Evolutionary conservation across 2,329 filamentous ascomycete genomes (phyloP).

Genomic region (Pseudocercospora crystallina): DNA sequence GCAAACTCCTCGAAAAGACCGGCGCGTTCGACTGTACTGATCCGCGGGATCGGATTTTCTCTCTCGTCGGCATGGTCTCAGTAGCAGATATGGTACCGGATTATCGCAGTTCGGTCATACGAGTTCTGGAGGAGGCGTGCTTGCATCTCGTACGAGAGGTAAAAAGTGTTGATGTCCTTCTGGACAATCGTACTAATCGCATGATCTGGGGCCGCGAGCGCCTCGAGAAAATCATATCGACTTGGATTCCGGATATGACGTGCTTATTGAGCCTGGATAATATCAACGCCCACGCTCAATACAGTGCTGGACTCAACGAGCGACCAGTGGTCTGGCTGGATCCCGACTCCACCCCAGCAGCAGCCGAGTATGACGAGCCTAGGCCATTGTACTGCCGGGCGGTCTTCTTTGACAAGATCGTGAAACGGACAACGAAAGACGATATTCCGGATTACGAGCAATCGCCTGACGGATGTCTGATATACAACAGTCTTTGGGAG

Average conservation of each 20-base stretch:
- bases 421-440: conserved; percentile 11
- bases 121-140: conserved; percentile 25
- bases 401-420: conserved; percentile 19
- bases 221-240: conserved; percentile 4
- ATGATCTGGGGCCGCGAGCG: not conserved
- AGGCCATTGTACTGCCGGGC: conserved; percentile 14
- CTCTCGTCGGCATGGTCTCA: conserved; percentile 18
- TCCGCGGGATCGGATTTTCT: conserved; percentile 23
- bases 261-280: not conserved
- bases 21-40: conserved; percentile 20
- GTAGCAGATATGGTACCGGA: conserved; percentile 15
- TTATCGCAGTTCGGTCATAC: conserved; percentile 17
- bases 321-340: not conserved
- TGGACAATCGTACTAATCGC: conserved; percentile 19
- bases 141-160: conserved; percentile 20
- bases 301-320: conserved; percentile 14
- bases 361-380: conserved; percentile 8
- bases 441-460: conserved; percentile 9
- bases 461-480: conserved; percentile 7
- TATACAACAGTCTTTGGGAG: conserved; percentile 17
- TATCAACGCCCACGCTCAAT: conserved; percentile 7
- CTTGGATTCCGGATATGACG: conserved; percentile 20
- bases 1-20: conserved; percentile 14
- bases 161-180: conserved; percentile 20
- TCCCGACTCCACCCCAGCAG: not conserved